Evolutionary conservation across 2,329 filamentous ascomycete genomes (phyloP), one percentile per base, ranked within the genome.

Genomic region (Cadophora luteo-olivacea): DNA sequence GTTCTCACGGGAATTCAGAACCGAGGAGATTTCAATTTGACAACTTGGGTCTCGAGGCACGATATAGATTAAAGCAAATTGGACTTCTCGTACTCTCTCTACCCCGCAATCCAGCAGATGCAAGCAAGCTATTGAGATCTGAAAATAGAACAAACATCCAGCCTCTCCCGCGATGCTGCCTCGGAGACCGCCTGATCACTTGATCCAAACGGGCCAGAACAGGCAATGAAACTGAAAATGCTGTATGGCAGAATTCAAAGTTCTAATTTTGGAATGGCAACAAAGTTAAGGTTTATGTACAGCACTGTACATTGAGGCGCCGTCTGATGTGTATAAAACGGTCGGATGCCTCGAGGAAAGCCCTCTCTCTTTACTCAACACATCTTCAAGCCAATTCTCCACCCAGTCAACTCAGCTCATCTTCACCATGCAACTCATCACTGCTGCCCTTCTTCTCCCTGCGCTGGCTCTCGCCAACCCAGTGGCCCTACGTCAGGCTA

Each of bases 401-500:
- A 3, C 12, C 45, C 29, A 60, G 49, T 54, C 55, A 38, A 45
- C 45, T 60, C 57, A 60, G 22, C 19, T 41, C 36, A 45, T 60
- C 49, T 54, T 48, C 24, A 66, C 19, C 48, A 72, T 72, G 71
- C 65, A 70, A 58, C 66, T 68, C 36, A 45, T 68, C 38, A 49
- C 71, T 38, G 61, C 65, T 48, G 57, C 12, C 9, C 58, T 69
- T 49, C 65, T 73, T 41, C 60, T 73, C 24, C 71, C 71, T 38
- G 69, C 68, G 25, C 54, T 73, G 49, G 71, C 65, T 22, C 45
- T 64, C 5, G 71, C 69, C 54, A 70, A 49, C 16, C 68, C 68
- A 60, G 52, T 66, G 49, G 60, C 62, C 51, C 29, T 61, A 64
- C 36, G 51, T 52, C 33, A 48, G 16, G 8, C 70, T 68, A 25